Evolutionary conservation across 495 filamentous ascomycete species (phyloP).

Genomic region (Hyaloscypha finlandica): DNA sequence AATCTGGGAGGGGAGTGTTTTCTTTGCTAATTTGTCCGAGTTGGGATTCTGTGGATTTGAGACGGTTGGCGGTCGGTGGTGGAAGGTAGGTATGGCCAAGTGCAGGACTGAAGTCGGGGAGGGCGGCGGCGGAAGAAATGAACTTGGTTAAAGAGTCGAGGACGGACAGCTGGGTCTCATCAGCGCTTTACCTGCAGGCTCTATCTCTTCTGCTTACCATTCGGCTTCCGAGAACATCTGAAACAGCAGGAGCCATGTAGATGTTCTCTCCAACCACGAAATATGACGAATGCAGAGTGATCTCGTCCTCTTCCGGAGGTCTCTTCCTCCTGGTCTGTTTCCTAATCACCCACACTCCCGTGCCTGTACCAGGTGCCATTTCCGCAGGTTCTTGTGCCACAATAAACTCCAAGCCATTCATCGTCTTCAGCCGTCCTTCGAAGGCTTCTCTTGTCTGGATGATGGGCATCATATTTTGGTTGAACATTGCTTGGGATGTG

Average conservation of each 20-base stretch:
- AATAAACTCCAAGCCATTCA: constrained; percentile 82
- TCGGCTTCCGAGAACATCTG: constrained; percentile 73
- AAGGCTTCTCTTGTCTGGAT: constrained; percentile 74
- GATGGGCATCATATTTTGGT: constrained; percentile 57
- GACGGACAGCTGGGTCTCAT: constrained; percentile 25
- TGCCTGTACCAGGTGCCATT: constrained; percentile 60
- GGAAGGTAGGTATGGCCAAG: constrained; percentile 74
- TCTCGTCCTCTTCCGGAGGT: constrained; percentile 61
- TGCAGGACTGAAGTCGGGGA: constrained; percentile 73
- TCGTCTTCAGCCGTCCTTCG: constrained; percentile 71
- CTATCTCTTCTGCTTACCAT: constrained; percentile 53
- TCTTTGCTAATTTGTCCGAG: constrained; percentile 48
- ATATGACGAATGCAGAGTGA: constrained; percentile 74
- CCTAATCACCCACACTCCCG: constrained; percentile 87
- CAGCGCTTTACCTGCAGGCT: too few species aligned
- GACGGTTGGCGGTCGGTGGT: constrained; percentile 31
- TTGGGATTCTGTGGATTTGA: constrained; percentile 38
- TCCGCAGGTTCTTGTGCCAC: constrained; percentile 77
- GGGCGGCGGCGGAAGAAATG: constrained; percentile 54
- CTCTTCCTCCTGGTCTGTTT: constrained; percentile 77
- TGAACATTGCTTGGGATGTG: constrained; percentile 72
- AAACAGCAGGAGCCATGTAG: constrained; percentile 84
- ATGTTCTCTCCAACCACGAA: constrained; percentile 84
- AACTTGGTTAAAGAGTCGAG: constrained; percentile 58
- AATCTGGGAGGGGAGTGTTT: constrained; percentile 61